Evolutionary conservation across 176 grass and related monocot genomes (phyloP), one percentile per base, ranked within the genome.

Genomic region (Tuctoria greenei): DNA sequence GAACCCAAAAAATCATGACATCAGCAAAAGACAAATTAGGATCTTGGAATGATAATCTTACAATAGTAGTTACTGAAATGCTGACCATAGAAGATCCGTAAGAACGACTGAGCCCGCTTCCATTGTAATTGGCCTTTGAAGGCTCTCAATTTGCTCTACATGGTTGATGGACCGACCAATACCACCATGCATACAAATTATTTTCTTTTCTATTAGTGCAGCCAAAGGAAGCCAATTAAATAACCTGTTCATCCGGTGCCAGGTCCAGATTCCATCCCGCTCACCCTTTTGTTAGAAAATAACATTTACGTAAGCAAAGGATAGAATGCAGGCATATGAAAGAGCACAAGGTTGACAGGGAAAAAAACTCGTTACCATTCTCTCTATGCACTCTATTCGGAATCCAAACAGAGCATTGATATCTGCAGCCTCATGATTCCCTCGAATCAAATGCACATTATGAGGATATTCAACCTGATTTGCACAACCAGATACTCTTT

Each of bases 111-210:
- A 99, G 79, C 95, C 95, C 64, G 95, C 92, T 87, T 99, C 95
- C 95, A 99, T 99, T 17, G 91, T 88, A 59, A 99, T 95, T 11
- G 95, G 95, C 75, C 91, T 87, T 66, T 99, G 91, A 61, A 99
- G 88, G 83, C 82, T 95, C 66, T 95, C 91, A 44, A 99, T 99
- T 86, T 99, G 95, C 79, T 99, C 95, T 42, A 99, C 72, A 76
- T 99, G 95, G 74, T 99, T 99, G 63, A 99, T 99, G 51, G 95
- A 99, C 43, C 95, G 84, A 26, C 95, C 95, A 56, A 99, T 99
- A 40, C 95, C 95, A 86, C 95, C 95, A 84, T 99, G 95, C 95
- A 99, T 99, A 76, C 95, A 95, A 10, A 99, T 99, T 82, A 99
- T 99, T 83, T 99, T 95, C 81, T 92, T 92, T 77, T 99, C 95